Evolutionary conservation across 2,329 filamentous ascomycete species (phyloP).

Genomic region (Fusarium fujikuroi): DNA sequence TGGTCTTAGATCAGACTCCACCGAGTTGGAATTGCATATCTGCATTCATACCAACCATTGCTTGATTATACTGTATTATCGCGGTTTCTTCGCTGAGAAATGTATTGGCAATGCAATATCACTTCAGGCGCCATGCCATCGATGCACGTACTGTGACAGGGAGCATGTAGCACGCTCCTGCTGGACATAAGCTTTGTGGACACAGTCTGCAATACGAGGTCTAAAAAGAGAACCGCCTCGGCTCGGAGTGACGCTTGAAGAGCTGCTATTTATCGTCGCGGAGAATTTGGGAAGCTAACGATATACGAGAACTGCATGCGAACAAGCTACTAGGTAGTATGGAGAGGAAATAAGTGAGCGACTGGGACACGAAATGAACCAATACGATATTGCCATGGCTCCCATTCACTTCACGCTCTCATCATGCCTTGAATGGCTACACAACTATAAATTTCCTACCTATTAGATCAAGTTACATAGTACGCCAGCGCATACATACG

Average conservation of each 20-base stretch:
- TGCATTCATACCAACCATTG: background rate
- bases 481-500: background rate
- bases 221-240: constrained; percentile 19
- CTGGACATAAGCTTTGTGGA: constrained; percentile 23
- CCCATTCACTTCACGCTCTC: background rate
- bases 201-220: constrained; percentile 37
- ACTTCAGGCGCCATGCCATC: constrained; percentile 3
- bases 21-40: constrained; percentile 22
- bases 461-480: background rate
- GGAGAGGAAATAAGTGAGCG: background rate
- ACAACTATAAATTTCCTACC: background rate
- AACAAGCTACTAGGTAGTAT: background rate
- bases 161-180: constrained; percentile 12
- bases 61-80: background rate
- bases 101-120: constrained; percentile 4
- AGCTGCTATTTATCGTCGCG: constrained; percentile 11
- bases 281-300: constrained; percentile 10
- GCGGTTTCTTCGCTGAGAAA: constrained; percentile 6
- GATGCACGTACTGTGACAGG: constrained; percentile 2
- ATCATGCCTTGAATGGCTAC: background rate
- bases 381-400: background rate
- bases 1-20: constrained; percentile 40
- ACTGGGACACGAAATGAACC: background rate
- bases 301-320: constrained; percentile 5
- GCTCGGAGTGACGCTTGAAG: background rate